Evolutionary conservation across 1,284 basidiomycete species (phyloP), one percentile per base, ranked within the genome.

Genomic region (Mycena sp.): DNA sequence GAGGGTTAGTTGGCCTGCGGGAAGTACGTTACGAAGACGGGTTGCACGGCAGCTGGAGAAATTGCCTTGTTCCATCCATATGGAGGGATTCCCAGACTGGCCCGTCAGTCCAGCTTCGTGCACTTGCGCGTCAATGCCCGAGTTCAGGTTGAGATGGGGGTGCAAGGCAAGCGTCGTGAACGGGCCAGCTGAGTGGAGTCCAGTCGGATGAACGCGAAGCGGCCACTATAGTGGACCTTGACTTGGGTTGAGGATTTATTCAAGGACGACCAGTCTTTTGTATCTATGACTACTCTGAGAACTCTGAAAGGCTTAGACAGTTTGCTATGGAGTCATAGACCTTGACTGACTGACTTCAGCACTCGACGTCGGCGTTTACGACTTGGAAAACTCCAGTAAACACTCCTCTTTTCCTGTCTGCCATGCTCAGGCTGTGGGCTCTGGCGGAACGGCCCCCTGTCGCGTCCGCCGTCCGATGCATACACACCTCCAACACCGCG

Each of bases 41-140:
- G 30, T 19, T 40, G 35, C 32, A 48, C 29, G 37, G 41, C 43
- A 16, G 49, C 58, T 61, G 53, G 58, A 40, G 29, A 29, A 44
- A 30, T n/a, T 71, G 85, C 91, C 85, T 87, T 83, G 85, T 85
- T 85, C 88, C 90, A 90, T 91, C 90, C 91, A 93, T 93, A 86
- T 83, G 86, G 85, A 81, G n/a, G 80, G 80, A 79, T 79, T 79
- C 80, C 82, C 80, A 83, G 81, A 83, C 86, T 81, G 81, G 79
- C 78, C 75, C 76, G 55, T 61, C 72, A 82, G 84, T 84, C 85
- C 85, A 86, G 84, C 83, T 82, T 81, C 85, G 85, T 84, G 85
- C 85, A 69, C 70, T 74, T 76, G 82, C 81, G 83, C 84, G 83
- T 79, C 61, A 45, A 69, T 70, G 35, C 69, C 68, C 71, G 66